A percentile compares a stretch with the other conserved stretches of the same genome.
Evolutionary conservation across 2,329 filamentous ascomycete species (phyloP).

Genomic region (Xylaria sp.): DNA sequence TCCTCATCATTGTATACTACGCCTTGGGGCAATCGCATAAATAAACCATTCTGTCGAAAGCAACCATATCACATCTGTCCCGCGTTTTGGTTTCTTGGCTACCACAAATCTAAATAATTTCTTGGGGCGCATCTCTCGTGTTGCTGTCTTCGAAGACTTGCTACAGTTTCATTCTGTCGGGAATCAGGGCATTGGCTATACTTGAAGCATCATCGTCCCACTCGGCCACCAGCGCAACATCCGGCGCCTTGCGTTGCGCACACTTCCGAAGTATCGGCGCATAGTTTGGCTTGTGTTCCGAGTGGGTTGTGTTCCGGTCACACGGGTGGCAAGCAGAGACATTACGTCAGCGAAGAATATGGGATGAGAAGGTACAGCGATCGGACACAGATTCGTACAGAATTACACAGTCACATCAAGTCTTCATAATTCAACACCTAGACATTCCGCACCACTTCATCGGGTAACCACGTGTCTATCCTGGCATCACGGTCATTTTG

Average conservation of each 20-base stretch:
- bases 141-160: slow-evolving; percentile 11
- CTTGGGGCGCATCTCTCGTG: slow-evolving; percentile 11
- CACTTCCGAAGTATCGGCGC: slow-evolving; percentile 11
- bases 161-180: not conserved
- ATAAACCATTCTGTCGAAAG: slow-evolving; percentile 7
- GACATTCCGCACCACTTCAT: slow-evolving; percentile 27
- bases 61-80: slow-evolving; percentile 9
- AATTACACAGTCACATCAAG: slow-evolving; percentile 33
- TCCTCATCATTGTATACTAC: not conserved
- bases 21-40: not conserved
- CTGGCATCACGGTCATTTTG: slow-evolving; percentile 39
- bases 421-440: slow-evolving; percentile 26
- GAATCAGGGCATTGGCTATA: slow-evolving; percentile 11
- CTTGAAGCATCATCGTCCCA: slow-evolving; percentile 3
- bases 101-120: slow-evolving; percentile 17
- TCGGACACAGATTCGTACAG: slow-evolving; percentile 34
- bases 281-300: slow-evolving; percentile 8
- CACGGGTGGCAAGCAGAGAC: slow-evolving; percentile 23
- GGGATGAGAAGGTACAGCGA: slow-evolving; percentile 28
- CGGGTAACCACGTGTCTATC: slow-evolving; percentile 32
- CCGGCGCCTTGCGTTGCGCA: slow-evolving; percentile 2
- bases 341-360: slow-evolving; percentile 3
- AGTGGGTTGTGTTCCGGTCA: slow-evolving; percentile 1
- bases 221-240: not conserved
- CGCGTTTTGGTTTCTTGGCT: slow-evolving; percentile 18